A percentile compares a stretch with the other conserved stretches of the same genome.
Conservation (phyloP, 2,329 filamentous ascomycete species). For the Tolypocladium cylindrosporum region DNA sequence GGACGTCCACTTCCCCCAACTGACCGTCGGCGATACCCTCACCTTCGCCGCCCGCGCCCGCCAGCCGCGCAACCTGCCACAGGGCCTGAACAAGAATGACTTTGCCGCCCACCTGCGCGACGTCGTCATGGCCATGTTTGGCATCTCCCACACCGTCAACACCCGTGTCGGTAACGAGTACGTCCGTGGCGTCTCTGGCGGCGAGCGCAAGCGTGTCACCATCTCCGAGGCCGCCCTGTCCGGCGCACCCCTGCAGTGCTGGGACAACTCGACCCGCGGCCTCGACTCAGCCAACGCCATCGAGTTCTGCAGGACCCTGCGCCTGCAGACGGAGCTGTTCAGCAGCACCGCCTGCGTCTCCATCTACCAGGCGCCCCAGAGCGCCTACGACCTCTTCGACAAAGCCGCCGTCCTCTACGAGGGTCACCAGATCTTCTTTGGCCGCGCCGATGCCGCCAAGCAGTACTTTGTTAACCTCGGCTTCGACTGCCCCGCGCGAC, state of each 20-base stretch:
- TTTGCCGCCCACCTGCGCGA: constrained; percentile 57
- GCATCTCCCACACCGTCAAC: constrained; percentile 63
- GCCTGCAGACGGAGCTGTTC: constrained; percentile 57
- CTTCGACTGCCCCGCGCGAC: constrained; percentile 55
- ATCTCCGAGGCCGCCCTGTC: constrained; percentile 53
- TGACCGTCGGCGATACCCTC: constrained; percentile 70
- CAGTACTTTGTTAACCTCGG: constrained; percentile 59
- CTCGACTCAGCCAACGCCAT: constrained; percentile 67
- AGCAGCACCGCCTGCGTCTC: constrained; percentile 57
- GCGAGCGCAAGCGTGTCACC: constrained; percentile 60
- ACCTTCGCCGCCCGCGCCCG: constrained; percentile 66
- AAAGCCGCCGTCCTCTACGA: constrained; percentile 50
- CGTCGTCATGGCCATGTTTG: constrained; percentile 67
- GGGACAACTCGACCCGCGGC: constrained; percentile 66
- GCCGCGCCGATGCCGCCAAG: constrained; percentile 47
- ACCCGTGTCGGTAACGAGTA: constrained; percentile 68
- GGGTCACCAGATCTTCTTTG: constrained; percentile 54
- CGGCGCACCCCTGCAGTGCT: constrained; percentile 51
- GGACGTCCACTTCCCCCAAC: constrained; percentile 69
- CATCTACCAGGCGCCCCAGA: constrained; percentile 62
- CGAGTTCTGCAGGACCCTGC: constrained; percentile 63
- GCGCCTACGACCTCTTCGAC: constrained; percentile 54
- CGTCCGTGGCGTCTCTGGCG: constrained; percentile 63
- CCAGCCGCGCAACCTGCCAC: constrained; percentile 50
- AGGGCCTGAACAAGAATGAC: constrained; percentile 40